These are phyloP conservation scores for Epichloe gansuensis DNA, from an alignment of 2,329 filamentous ascomycete genomes.

Conservation along the genomic window DNA sequence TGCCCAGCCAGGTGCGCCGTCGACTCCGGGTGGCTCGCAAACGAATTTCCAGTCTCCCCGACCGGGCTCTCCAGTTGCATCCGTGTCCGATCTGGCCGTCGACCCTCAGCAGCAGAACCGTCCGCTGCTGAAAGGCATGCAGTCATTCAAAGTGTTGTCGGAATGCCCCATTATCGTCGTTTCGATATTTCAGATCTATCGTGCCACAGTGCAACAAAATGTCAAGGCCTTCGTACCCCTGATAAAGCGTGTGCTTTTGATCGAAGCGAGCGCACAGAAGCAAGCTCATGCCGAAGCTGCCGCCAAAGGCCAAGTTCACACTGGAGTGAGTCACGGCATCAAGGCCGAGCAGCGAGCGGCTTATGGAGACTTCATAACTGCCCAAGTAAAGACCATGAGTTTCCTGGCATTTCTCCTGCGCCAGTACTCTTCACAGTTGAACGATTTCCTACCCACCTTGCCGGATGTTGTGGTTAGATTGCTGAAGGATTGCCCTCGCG, in stretches of 20 bases:
- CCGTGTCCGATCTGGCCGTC: slow-evolving; percentile 65
- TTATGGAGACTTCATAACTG: slow-evolving; percentile 95
- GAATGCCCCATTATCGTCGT: slow-evolving; percentile 99
- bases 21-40: slow-evolving; percentile 51
- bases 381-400: slow-evolving; percentile 98
- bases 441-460: slow-evolving; percentile 74
- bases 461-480: slow-evolving; percentile 84
- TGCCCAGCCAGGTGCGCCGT: slow-evolving; percentile 45
- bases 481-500: slow-evolving; percentile 83
- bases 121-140: slow-evolving; percentile 82
- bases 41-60: slow-evolving; percentile 76
- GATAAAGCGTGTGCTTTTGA: slow-evolving; percentile 77
- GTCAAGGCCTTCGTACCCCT: slow-evolving; percentile 86
- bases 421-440: slow-evolving; percentile 74
- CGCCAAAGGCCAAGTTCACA: slow-evolving; percentile 69
- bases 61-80: slow-evolving; percentile 78
- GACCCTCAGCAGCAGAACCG: slow-evolving; percentile 73
- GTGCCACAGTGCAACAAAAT: slow-evolving; percentile 64
- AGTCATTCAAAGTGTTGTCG: slow-evolving; percentile 95
- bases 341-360: slow-evolving; percentile 64
- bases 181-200: slow-evolving; percentile 91
- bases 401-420: slow-evolving; percentile 88
- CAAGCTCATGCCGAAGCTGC: slow-evolving; percentile 80
- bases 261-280: slow-evolving; percentile 87
- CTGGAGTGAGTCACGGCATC: slow-evolving; percentile 84